phyloP scores from a whole-genome alignment of 208 protist genomes.

The Herpetomonas tarakana region DNA sequence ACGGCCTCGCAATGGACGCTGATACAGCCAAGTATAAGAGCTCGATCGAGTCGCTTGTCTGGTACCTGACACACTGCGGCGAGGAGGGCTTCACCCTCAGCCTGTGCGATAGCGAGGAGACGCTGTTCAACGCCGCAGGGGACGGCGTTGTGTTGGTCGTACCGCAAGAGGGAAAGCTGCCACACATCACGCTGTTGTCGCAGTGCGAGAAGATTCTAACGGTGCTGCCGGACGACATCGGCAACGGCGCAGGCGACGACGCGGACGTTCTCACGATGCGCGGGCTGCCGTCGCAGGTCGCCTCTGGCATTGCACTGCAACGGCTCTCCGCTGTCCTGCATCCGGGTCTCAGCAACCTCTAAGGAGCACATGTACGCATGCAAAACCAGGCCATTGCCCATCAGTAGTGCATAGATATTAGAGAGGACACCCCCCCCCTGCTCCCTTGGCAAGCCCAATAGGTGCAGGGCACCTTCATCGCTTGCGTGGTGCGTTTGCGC shows the following conservation, averaged over 20 bases:
- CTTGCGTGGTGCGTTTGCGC: too few species aligned
- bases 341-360: slow-evolving; percentile 42
- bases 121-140: slow-evolving; percentile 1
- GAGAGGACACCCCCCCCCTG: too few species aligned
- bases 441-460: too few species aligned
- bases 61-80: slow-evolving; percentile 23
- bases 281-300: slow-evolving; percentile 73
- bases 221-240: slow-evolving; percentile 27
- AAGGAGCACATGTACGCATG: slow-evolving; percentile 2
- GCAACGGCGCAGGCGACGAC: too few species aligned
- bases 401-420: too few species aligned
- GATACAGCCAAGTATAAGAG: slow-evolving; percentile 1
- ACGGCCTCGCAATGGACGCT: not conserved
- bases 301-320: slow-evolving; percentile 81
- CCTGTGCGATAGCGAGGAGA: slow-evolving; percentile 52
- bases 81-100: slow-evolving; percentile 13
- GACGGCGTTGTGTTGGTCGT: slow-evolving; percentile 63
- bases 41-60: slow-evolving; percentile 27
- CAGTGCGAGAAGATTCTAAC: slow-evolving; percentile 57
- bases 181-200: slow-evolving; percentile 47
- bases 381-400: too few species aligned
- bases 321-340: slow-evolving; percentile 73
- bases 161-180: slow-evolving; percentile 79
- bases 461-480: too few species aligned
- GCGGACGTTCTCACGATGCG: not conserved